Base-by-base conservation (phyloP, 2,329 filamentous ascomycete genomes). In the Trichoderma semiorbis region DNA sequence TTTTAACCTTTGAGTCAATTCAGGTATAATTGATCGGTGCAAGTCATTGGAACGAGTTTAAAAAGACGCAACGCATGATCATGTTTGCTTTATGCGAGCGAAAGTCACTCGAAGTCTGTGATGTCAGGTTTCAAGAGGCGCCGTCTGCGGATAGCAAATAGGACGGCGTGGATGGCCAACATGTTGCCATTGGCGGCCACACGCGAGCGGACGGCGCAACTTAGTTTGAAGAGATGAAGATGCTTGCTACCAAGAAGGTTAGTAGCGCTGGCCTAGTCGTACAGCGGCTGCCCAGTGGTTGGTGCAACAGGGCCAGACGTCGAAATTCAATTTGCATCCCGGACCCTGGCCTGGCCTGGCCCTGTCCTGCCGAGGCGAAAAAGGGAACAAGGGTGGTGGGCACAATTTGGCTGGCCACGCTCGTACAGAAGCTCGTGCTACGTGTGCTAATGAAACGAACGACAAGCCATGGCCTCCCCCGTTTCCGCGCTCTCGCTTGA, bases 361-460 rank as follows among this genome's bases (percentile, higher is more conserved):
- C 18, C 34, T 7, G 24, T 39, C 61, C 61, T 30, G 39, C 26
- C 30, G 63, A 65, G 47, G 63, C 39, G 43, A 55, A 65, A 65
- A 24, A 24, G 43, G 53, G 65, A 26, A 68, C 65, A 30, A 16
- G 65, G 53, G 50, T 21, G 18, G 1, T 12, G 53, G 34, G 34
- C 34, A 43, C 53, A 60, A 24, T 21, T 58, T 60, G 65, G 53
- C 53, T 43, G 60, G 5, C 43, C 43, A 21, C 43, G 43, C 43
- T 50, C 43, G 43, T 50, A 50, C 43, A 36, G 47, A 28, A 14
- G 32, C 63, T 39, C 21, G 57, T 60, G n/a, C 57, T 32, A 60
- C 57, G 28, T 30, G 18, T 60, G 57, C 57, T 32, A 68, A 68
- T 68, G 65, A 68, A 68, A 68, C 65, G 65, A 58, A 58, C 50